Evolutionary conservation across 2,329 filamentous ascomycete species (phyloP), one percentile per base, ranked within the genome.

Genomic region (Xylaria sp.): DNA sequence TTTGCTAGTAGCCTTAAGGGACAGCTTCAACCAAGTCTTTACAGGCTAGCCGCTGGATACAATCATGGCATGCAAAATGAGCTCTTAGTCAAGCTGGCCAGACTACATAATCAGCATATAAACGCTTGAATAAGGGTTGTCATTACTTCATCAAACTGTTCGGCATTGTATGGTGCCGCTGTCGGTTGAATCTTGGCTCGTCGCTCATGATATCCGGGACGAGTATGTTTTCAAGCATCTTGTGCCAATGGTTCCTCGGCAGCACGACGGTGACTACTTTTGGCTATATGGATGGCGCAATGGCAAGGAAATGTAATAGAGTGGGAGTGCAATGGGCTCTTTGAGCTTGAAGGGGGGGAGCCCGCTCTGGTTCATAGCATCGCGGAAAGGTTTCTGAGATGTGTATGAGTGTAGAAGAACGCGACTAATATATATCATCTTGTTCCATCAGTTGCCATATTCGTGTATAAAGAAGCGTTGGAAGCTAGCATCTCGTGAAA

Each of bases 361-460:
- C 36, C 25, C 3, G 56, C 36, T 36, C 33, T 31, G 15, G 43
- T 57, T 49, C 36, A 64, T 51, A 43, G 46, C 60, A 55, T 41
- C 13, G 31, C 55, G 52, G 59, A 15, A 39, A 55, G 25, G 61
- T 48, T 60, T 41, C 43, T 62, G 60, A 28, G 63, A 59, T 64
- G 63, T 55, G 51, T 55, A 66, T 58, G 39, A 51, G 55, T 54
- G 33, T 61, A 71, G 60, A 65, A 69, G 60, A 68, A 68, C 64
- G 68, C 51, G 59, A 69, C 52, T 69, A 69, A 71, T 71, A 66
- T 65, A 51, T 68, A 71, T 66, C 43, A 70, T 58, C 61, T 58
- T 65, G 18, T 57, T 64, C 5, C 20, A 58, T 56, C 56, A 8
- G 36, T 41, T 25, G 8, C 49, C 48, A 15, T 54, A 12, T 23